Conservation (phyloP, 495 filamentous ascomycete genomes). For the Trichoderma asperelloides region DNA sequence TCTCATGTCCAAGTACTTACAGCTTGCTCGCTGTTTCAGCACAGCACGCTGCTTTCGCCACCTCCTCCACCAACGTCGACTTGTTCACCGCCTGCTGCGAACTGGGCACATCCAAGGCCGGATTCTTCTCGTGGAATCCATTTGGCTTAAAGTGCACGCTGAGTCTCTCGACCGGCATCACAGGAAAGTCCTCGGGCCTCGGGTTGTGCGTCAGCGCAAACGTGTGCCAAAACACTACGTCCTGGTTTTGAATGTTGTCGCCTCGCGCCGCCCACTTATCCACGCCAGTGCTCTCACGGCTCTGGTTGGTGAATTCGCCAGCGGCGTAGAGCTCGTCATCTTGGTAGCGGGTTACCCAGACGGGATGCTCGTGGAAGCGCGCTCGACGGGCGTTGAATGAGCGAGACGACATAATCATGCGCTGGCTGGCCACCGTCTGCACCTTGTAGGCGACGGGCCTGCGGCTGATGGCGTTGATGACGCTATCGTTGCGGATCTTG, state of each 20-base stretch:
- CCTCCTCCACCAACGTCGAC: conserved; percentile 7
- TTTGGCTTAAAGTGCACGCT: conserved; percentile 73
- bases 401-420: not conserved
- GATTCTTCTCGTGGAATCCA: conserved; percentile 82
- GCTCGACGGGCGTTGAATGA: conserved; percentile 72
- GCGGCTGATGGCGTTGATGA: conserved; percentile 77
- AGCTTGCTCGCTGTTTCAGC: not conserved
- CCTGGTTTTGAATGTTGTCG: conserved; percentile 68
- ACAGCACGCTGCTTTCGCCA: not conserved
- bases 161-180: conserved; percentile 83
- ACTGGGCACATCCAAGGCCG: conserved; percentile 78
- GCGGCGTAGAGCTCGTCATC: conserved; percentile 72
- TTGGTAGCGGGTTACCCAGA: conserved; percentile 66
- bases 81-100: conserved; percentile 20
- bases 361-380: conserved; percentile 52
- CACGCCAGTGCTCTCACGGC: conserved; percentile 11
- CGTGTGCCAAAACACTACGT: conserved; percentile 93
- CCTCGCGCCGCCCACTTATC: conserved; percentile 14
- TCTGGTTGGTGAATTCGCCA: conserved; percentile 54
- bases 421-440: conserved; percentile 2
- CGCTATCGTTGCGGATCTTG: conserved; percentile 42
- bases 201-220: conserved; percentile 93
- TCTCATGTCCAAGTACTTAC: no score
- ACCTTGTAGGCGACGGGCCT: conserved; percentile 12
- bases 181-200: conserved; percentile 82